A percentile compares a stretch with the other conserved stretches of the same genome.
These are phyloP conservation scores for Tetraselmis striata DNA, from an alignment of 139 green algal species.

Conservation along the genomic window DNA sequence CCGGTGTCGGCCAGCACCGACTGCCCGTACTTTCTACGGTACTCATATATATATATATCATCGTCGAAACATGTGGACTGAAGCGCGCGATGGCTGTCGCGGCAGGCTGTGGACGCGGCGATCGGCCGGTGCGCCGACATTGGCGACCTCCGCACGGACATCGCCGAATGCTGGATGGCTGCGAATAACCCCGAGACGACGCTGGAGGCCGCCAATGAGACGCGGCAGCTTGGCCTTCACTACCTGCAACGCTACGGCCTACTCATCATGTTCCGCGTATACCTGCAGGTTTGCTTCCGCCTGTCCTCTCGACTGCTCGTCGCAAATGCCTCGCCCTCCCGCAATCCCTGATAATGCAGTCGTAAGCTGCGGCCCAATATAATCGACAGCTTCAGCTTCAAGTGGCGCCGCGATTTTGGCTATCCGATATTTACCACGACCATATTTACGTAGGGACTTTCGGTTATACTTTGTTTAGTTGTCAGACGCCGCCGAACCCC, in stretches of 20 bases:
- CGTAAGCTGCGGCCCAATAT: too few species aligned
- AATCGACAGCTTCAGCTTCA: too few species aligned
- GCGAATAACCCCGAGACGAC: slow-evolving; percentile 14
- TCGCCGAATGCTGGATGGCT: slow-evolving; percentile 45
- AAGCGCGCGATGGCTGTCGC: too few species aligned
- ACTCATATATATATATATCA: too few species aligned
- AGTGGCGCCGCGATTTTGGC: not conserved
- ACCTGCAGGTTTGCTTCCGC: slow-evolving; percentile 2
- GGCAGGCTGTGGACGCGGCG: slow-evolving; percentile 62
- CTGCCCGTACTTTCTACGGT: too few species aligned
- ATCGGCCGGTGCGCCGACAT: slow-evolving; percentile 44
- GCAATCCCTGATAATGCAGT: too few species aligned
- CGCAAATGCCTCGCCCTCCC: not conserved
- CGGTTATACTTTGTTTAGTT: too few species aligned
- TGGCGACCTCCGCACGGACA: slow-evolving; percentile 68
- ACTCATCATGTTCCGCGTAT: slow-evolving; percentile 67
- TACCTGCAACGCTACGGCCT: slow-evolving; percentile 90
- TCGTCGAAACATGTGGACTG: too few species aligned
- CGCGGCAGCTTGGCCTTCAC: slow-evolving; percentile 76
- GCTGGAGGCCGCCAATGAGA: slow-evolving; percentile 4
- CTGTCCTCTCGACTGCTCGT: not conserved
- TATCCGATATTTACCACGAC: not conserved
- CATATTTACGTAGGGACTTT: not conserved
- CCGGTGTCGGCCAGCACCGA: too few species aligned
- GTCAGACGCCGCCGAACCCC: too few species aligned